These are phyloP conservation scores for Macrophomina tecta DNA, from an alignment of 2,329 filamentous ascomycete species.

Conservation along the genomic window DNA sequence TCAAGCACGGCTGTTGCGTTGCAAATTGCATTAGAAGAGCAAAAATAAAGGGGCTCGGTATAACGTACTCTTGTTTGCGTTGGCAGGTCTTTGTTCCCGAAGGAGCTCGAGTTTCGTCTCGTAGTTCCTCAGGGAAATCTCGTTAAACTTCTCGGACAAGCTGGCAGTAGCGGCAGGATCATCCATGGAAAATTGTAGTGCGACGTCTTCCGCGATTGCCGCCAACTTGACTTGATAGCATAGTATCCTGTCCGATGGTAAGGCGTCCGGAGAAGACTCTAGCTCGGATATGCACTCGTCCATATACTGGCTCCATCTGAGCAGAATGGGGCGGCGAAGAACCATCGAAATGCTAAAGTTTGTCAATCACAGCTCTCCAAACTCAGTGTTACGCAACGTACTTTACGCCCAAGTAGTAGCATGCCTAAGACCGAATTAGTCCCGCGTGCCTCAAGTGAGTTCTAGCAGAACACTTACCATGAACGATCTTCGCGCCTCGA, in stretches of 20 bases:
- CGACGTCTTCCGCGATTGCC: constrained; percentile 64
- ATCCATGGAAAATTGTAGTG: constrained; percentile 63
- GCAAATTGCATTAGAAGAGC: neutral
- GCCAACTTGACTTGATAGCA: constrained; percentile 65
- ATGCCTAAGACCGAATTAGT: constrained; percentile 35
- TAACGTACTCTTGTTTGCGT: constrained; percentile 37
- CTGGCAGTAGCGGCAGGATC: constrained; percentile 57
- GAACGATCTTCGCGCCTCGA: constrained; percentile 65
- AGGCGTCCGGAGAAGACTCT: constrained; percentile 60
- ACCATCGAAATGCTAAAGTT: constrained; percentile 61
- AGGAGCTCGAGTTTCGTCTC: constrained; percentile 19
- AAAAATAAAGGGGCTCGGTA: neutral
- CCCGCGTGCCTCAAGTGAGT: neutral
- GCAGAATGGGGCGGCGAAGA: constrained; percentile 62
- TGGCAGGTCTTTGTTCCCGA: neutral
- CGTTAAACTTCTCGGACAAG: constrained; percentile 53
- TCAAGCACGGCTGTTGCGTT: constrained; percentile 42
- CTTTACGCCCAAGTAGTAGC: constrained; percentile 66
- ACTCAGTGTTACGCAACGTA: constrained; percentile 35
- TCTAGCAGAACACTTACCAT: constrained; percentile 45
- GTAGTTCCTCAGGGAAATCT: constrained; percentile 19
- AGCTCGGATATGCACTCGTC: constrained; percentile 66
- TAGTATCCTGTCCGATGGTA: constrained; percentile 62
- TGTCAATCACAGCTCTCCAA: neutral
- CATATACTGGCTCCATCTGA: constrained; percentile 68